These are phyloP conservation scores for Penicillium canescens DNA, from an alignment of 495 filamentous ascomycete genomes.

Conservation along the genomic window DNA sequence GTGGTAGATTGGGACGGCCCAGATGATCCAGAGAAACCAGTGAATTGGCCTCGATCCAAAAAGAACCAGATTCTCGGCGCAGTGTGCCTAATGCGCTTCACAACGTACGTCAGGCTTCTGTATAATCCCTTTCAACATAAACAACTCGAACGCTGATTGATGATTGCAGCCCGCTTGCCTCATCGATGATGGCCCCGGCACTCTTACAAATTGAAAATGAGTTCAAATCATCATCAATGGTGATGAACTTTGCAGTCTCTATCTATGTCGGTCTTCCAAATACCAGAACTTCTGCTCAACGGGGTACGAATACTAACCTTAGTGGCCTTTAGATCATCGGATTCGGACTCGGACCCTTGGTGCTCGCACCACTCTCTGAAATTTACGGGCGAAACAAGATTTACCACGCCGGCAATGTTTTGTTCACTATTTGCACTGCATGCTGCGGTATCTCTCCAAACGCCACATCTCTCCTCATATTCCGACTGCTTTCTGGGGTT, in stretches of 20 bases:
- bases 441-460: constrained; percentile 62
- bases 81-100: constrained; percentile 9
- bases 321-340: constrained; percentile 36
- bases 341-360: constrained; percentile 21
- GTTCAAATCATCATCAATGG: constrained; percentile 6
- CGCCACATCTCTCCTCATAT: constrained; percentile 53
- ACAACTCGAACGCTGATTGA: neutral
- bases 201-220: constrained; percentile 38
- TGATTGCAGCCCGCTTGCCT: constrained; percentile 32
- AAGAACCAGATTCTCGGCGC: constrained; percentile 12
- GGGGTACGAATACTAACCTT: neutral
- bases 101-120: constrained; percentile 2
- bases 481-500: constrained; percentile 58
- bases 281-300: too few relatives aligned
- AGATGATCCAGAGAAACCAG: constrained; percentile 60
- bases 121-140: neutral
- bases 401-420: constrained; percentile 33
- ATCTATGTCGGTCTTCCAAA: constrained; percentile 37
- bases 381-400: constrained; percentile 34
- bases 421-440: constrained; percentile 55
- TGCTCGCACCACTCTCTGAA: constrained; percentile 38
- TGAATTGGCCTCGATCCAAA: constrained; percentile 50
- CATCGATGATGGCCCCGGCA: constrained; percentile 59
- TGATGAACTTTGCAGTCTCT: constrained; percentile 43
- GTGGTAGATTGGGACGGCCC: constrained; percentile 38